Conservation (phyloP, 352 stramenopile species). For the Blastocystis hominis region DNA sequence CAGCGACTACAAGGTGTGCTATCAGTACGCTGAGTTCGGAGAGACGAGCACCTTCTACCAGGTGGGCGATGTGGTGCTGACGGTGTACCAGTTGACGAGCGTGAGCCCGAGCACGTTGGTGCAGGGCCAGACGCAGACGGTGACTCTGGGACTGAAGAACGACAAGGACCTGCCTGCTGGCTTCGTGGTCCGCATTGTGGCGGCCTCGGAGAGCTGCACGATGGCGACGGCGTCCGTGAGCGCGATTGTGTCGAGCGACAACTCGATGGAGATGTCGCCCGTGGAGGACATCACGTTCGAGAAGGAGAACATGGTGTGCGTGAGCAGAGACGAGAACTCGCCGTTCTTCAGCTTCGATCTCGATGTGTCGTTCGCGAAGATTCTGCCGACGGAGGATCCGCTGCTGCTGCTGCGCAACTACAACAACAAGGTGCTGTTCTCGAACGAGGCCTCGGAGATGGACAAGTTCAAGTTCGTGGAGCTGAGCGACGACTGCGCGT, state of each 20-base stretch:
- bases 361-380: conserved; percentile 12
- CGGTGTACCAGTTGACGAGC: neutral
- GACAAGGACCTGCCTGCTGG: neutral
- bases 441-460: neutral
- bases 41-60: neutral
- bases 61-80: neutral
- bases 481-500: neutral
- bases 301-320: conserved; percentile 17
- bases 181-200: conserved; percentile 15
- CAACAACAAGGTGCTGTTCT: neutral
- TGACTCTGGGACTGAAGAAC: conserved; percentile 1
- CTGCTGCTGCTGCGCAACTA: conserved; percentile 2
- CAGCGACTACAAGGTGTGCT: conserved; percentile 13
- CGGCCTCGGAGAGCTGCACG: conserved; percentile 1
- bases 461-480: conserved; percentile 22
- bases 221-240: neutral
- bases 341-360: conserved; percentile 35
- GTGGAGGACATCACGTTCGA: conserved; percentile 13
- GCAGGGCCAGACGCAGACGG: conserved; percentile 22
- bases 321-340: neutral
- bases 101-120: conserved; percentile 14
- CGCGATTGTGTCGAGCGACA: neutral
- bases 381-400: conserved; percentile 19
- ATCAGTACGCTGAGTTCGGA: conserved; percentile 29
- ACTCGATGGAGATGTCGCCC: conserved; percentile 24